A percentile compares a stretch with the other conserved stretches of the same genome.
These are phyloP conservation scores for Fusarium musae DNA, from an alignment of 2,329 filamentous ascomycete species.

Conservation along the genomic window DNA sequence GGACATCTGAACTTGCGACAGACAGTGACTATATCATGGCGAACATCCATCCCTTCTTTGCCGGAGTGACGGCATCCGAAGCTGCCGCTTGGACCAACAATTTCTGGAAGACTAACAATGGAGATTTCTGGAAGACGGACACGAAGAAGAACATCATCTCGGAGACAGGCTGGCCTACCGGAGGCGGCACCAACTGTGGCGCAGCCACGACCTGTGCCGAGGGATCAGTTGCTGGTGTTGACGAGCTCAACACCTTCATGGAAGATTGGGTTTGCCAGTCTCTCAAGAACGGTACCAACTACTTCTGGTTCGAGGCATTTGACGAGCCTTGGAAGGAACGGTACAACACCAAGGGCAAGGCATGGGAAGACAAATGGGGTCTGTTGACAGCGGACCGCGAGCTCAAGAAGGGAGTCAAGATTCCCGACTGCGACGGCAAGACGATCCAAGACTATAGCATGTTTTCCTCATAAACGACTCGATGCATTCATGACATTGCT, in stretches of 20 bases:
- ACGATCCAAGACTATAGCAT: conserved; percentile 56
- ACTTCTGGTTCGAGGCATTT: conserved; percentile 98
- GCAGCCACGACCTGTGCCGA: conserved; percentile 63
- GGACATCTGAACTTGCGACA: conserved; percentile 75
- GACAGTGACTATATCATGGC: conserved; percentile 91
- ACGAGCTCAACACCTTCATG: conserved; percentile 88
- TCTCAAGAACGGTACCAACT: conserved; percentile 84
- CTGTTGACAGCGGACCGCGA: conserved; percentile 87
- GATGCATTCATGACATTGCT: not conserved
- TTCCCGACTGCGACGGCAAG: conserved; percentile 86
- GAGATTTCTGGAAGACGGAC: conserved; percentile 71
- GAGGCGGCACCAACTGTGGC: conserved; percentile 83
- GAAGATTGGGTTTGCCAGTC: conserved; percentile 84
- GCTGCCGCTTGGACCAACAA: conserved; percentile 83
- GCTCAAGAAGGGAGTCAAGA: conserved; percentile 83
- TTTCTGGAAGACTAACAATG: conserved; percentile 82
- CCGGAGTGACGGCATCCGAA: conserved; percentile 73
- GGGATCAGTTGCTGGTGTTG: conserved; percentile 80
- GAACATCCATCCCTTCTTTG: conserved; percentile 97
- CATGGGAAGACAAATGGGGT: conserved; percentile 97
- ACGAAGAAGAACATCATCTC: conserved; percentile 79
- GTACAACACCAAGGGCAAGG: conserved; percentile 74
- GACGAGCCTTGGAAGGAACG: conserved; percentile 94
- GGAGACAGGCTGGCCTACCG: conserved; percentile 91
- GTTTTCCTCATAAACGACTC: conserved; percentile 20